Base-by-base conservation (phyloP, 306 rosid species). In the Chamaecrista fasciculata region DNA sequence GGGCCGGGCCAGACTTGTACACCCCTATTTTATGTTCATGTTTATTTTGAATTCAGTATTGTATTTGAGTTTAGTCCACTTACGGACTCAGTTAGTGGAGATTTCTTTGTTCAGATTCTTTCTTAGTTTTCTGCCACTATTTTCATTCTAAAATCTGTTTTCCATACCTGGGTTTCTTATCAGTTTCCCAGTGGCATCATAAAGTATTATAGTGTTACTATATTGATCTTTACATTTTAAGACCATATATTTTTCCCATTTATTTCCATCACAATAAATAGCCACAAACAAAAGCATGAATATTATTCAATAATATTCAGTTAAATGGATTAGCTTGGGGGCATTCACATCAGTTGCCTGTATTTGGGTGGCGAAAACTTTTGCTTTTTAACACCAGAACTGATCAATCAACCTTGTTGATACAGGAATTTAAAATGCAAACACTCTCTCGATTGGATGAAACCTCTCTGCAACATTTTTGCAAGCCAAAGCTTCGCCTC, bases 401-500 rank as follows among this genome's bases (percentile, higher is more conserved):
- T 15, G 43, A 61, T 19, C 16, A 36, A 40, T 40, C 43, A 58
- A 23, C 31, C 12, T 23, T 14, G 55, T 7, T 16, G 3, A 28
- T 25, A 46, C 71, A 18, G 64, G n/a, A n/a, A n/a, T 66, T 70
- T 70, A 78, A 58, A 67, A 53, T 37, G 2, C 5, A 76, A 48
- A 53, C 15, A 26, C 20, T 44, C 34, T 4, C 71, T 78, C 9
- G 1, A 76, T 40, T 29, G 82, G 84, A 74, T 36, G 72, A 87
- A 85, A 36, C 98, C 91, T 71, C 59, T 80, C 46, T 6, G 42
- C 43, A 18, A 40, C 95, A 86, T 89, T 76, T 68, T 78, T 47
- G 82, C 74, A 49, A 76, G 7, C 91, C 86, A 90, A 74, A 2
- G 20, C 75, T 60, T 71, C 37, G 87, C 91, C 76, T 87, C 90